Evolutionary conservation across 257 asterid genomes (phyloP).

Genomic region (Nicotiana tabacum): DNA sequence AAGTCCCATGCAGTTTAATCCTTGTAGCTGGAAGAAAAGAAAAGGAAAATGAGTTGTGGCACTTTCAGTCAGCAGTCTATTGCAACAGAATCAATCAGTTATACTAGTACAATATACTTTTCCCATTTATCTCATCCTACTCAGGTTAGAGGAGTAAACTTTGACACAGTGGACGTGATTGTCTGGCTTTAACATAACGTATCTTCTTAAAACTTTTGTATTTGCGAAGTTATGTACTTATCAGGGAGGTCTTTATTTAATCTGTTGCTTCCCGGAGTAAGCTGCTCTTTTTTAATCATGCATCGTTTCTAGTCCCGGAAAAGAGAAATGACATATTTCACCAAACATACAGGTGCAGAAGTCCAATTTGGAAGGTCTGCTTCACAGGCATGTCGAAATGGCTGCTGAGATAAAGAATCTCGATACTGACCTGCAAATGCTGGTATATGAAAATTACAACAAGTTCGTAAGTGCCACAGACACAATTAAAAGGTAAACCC

Average conservation of each 20-base stretch:
- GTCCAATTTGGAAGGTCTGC: conserved; percentile 87
- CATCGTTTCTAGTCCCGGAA: not conserved
- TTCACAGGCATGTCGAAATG: conserved; percentile 97
- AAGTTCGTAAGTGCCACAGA: conserved; percentile 98
- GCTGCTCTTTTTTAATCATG: not conserved
- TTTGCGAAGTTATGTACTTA: not conserved
- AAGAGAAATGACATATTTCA: not conserved
- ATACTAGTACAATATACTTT: not conserved
- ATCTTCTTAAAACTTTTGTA: not conserved
- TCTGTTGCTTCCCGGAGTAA: not conserved
- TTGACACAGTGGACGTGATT: not conserved
- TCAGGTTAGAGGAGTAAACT: not conserved
- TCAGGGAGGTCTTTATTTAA: not conserved
- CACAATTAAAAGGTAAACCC: conserved; percentile 77
- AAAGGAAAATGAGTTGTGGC: not conserved
- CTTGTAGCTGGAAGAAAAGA: not conserved
- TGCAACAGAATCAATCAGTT: conserved; percentile 4
- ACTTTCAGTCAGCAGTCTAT: not conserved
- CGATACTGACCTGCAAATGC: conserved; percentile 96
- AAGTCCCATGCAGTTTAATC: not conserved
- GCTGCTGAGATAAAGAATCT: conserved; percentile 98
- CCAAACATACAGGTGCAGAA: conserved; percentile 66
- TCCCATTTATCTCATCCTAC: not conserved
- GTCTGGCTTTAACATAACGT: not conserved
- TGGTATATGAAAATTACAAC: conserved; percentile 96